A percentile compares a stretch with the other conserved stretches of the same genome.
Evolutionary conservation across 2,329 filamentous ascomycete species (phyloP).

Genomic region (Lachnellula arida): DNA sequence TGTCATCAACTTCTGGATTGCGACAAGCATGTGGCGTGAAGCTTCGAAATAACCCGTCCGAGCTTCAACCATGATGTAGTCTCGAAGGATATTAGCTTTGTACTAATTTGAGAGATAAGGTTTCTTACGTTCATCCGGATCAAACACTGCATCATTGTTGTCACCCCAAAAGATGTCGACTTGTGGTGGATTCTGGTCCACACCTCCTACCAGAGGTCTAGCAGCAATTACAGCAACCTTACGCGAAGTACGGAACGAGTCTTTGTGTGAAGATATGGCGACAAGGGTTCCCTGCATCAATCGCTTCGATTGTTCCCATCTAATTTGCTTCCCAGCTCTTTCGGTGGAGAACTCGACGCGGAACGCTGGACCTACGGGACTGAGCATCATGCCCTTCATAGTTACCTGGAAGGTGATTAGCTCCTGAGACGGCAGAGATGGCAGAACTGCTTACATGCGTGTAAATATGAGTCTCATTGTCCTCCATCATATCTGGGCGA

Average conservation of each 20-base stretch:
- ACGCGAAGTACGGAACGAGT: slow-evolving; percentile 62
- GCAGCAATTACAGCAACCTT: slow-evolving; percentile 70
- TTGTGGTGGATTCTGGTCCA: slow-evolving; percentile 63
- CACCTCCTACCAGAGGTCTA: slow-evolving; percentile 52
- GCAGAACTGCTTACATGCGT: slow-evolving; percentile 50
- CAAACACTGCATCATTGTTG: slow-evolving; percentile 56
- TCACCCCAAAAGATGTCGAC: slow-evolving; percentile 72
- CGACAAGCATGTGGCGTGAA: slow-evolving; percentile 64
- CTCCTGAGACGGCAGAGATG: background rate
- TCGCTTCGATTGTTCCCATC: slow-evolving; percentile 54
- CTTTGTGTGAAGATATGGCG: slow-evolving; percentile 45
- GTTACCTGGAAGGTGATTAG: slow-evolving; percentile 48
- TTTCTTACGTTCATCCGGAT: slow-evolving; percentile 61
- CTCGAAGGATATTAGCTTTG: slow-evolving; percentile 9
- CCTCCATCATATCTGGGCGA: slow-evolving; percentile 53
- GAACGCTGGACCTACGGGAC: slow-evolving; percentile 57
- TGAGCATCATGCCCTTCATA: slow-evolving; percentile 60
- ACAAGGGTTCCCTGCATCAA: slow-evolving; percentile 50
- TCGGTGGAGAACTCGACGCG: slow-evolving; percentile 67
- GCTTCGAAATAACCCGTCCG: slow-evolving; percentile 73
- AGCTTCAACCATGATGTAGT: slow-evolving; percentile 69
- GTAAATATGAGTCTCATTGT: slow-evolving; percentile 57
- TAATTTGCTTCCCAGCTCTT: slow-evolving; percentile 59
- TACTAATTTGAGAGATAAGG: no score
- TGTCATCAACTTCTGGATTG: slow-evolving; percentile 53